Base-by-base conservation (phyloP, 495 filamentous ascomycete genomes). In the Lepidopterella palustris region DNA sequence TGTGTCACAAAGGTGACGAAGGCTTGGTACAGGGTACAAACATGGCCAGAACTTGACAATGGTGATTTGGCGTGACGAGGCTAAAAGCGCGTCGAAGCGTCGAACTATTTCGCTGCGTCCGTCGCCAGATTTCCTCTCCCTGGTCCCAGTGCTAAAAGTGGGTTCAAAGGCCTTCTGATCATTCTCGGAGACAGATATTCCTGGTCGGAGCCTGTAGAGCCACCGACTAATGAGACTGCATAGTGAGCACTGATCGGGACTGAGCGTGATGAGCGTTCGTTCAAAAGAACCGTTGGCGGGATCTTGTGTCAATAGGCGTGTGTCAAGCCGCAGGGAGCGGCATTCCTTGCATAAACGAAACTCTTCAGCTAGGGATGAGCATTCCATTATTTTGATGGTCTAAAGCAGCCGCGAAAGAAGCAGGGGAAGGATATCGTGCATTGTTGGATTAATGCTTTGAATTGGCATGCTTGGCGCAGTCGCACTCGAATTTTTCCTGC, bases 1-100 rank as follows among this genome's bases (percentile, higher is more conserved):
- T n/a, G 29, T 29, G 11, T 52, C 49, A 52, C 49, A 52, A 52
- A 52, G 49, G 48, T 13, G 31, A 35, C 31, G 31, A 35, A 35
- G 31, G 31, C 31, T 35, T 35, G 31, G 31, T 35, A 35, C 31
- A 13, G 31, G 31, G 13, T 6, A 35, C 31, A 35, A 6, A 13
- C 31, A 35, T 6, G 31, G 31, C 31, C 31, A 35, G 31, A 35
- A 35, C 31, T 35, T 35, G 31, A 35, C 31, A 35, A 35, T 13
- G 13, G 31, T 35, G 31, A 35, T 35, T 35, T 35, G 31, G 31
- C 31, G 31, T 35, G 31, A 35, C 5, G 31, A 35, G 5, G 31
- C 31, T 35, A 35, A 35, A 35, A 35, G 31, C 31, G 31, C 31
- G 13, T 35, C 31, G 31, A 35, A 35, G 31, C 31, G 31, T 13